Evolutionary conservation across 768 basidiomycete species (phyloP), one percentile per base, ranked within the genome.

Genomic region (Cystoderma amianthinum): DNA sequence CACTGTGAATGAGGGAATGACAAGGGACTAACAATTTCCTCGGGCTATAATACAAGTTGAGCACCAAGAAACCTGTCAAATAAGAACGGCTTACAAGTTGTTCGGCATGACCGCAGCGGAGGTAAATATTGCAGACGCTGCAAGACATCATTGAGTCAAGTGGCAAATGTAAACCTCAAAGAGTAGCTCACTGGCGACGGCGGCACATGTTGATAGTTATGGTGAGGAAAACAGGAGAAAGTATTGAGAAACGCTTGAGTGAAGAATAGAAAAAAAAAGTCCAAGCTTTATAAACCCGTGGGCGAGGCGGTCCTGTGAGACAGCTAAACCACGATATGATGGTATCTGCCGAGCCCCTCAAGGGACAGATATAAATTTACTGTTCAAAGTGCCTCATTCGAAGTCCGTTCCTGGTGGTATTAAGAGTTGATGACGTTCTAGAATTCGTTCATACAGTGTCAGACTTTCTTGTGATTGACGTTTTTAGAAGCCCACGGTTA

Each of bases 181-280:
- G 4, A 19, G 16, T 16, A 16, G 3, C 73, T 58, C 50, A 79
- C 77, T 69, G 74, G 61, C 77, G 72, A 53, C 60, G 67, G 51
- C 63, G 64, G 58, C 77, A 79, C 77, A 79, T 78, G 12, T 23
- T 58, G 38, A 39, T 35, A 36, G n/a, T n/a, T n/a, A n/a, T n/a
- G n/a, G n/a, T n/a, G n/a, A n/a, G n/a, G n/a, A n/a, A n/a, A n/a
- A n/a, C n/a, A n/a, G n/a, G n/a, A n/a, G n/a, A n/a, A n/a, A n/a
- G n/a, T n/a, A n/a, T n/a, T n/a, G n/a, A n/a, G n/a, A n/a, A n/a
- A n/a, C n/a, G n/a, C n/a, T n/a, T n/a, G n/a, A n/a, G n/a, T n/a
- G n/a, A n/a, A n/a, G n/a, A n/a, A n/a, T n/a, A n/a, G n/a, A n/a
- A n/a, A n/a, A n/a, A n/a, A n/a, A n/a, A n/a, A n/a, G n/a, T n/a